Percentiles rank a stretch among this genome's conserved stretches.
phyloP scores from a whole-genome alignment of 1,284 basidiomycete species.

The Trametes polyzona region DNA sequence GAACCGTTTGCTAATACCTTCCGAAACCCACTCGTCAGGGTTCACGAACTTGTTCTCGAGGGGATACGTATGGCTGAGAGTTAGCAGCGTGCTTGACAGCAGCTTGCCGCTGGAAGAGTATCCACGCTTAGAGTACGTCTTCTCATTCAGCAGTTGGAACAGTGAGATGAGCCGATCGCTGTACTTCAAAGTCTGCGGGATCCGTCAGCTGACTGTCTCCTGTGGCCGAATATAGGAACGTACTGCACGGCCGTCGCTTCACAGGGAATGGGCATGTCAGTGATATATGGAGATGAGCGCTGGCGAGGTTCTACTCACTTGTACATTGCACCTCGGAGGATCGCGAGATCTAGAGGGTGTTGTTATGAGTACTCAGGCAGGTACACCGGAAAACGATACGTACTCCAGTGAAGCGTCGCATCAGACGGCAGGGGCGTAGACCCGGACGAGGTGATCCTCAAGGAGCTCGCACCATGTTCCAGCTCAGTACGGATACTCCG shows the following conservation, averaged over 20 bases:
- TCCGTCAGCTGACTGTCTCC: neutral
- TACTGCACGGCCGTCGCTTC: constrained; percentile 67
- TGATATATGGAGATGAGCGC: constrained; percentile 1
- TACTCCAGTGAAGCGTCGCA: constrained; percentile 89
- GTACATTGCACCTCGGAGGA: constrained; percentile 69
- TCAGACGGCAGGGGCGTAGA: constrained; percentile 78
- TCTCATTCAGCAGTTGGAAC: constrained; percentile 68
- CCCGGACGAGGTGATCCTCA: constrained; percentile 79
- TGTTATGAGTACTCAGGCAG: constrained; percentile 2
- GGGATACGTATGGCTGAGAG: constrained; percentile 83
- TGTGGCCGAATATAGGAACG: constrained; percentile 18
- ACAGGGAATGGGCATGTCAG: neutral
- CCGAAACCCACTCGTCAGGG: constrained; percentile 75
- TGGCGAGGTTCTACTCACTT: constrained; percentile 57
- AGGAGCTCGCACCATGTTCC: constrained; percentile 85
- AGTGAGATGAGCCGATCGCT: constrained; percentile 68
- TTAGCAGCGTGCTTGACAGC: constrained; percentile 75
- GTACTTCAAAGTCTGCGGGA: constrained; percentile 51
- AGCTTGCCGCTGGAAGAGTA: constrained; percentile 85
- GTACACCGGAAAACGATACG: constrained; percentile 33
- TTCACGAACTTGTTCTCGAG: constrained; percentile 87
- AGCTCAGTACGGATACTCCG: constrained; percentile 78
- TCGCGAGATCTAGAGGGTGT: constrained; percentile 59
- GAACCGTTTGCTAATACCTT: constrained; percentile 52
- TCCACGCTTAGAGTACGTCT: constrained; percentile 82